These are phyloP conservation scores for Poa annua DNA, from an alignment of 176 grass and related monocot species.

Conservation along the genomic window DNA sequence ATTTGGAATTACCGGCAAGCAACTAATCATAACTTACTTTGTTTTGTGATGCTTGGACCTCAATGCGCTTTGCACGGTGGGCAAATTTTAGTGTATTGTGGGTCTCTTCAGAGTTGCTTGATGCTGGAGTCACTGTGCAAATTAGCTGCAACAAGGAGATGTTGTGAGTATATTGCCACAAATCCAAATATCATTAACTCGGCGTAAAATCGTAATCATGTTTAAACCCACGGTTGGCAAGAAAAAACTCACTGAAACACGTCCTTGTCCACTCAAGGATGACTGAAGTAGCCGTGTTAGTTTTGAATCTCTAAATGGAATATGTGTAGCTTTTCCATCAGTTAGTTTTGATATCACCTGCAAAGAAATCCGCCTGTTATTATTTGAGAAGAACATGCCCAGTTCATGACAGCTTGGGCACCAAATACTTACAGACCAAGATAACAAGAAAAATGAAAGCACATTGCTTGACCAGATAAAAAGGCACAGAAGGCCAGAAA, in stretches of 20 bases:
- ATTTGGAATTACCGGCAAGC: constrained; percentile 36
- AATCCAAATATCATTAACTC: constrained; percentile 23
- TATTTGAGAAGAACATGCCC: background rate
- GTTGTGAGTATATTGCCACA: constrained; percentile 26
- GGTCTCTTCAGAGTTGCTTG: constrained; percentile 98
- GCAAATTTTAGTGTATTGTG: constrained; percentile 99
- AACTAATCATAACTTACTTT: constrained; percentile 66
- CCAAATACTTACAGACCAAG: constrained; percentile 29
- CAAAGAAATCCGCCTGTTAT: constrained; percentile 24
- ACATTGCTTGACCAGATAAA: constrained; percentile 29
- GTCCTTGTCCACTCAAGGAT: constrained; percentile 98
- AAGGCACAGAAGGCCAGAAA: background rate
- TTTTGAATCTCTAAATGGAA: constrained; percentile 99
- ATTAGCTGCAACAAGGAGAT: constrained; percentile 67
- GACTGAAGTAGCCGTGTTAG: constrained; percentile 98
- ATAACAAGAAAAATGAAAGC: constrained; percentile 25
- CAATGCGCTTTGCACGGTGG: constrained; percentile 92
- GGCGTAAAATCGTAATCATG: background rate
- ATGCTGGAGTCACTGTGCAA: constrained; percentile 96
- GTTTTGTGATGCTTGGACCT: constrained; percentile 98
- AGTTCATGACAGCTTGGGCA: constrained; percentile 2
- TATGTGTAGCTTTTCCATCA: constrained; percentile 91
- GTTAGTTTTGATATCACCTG: constrained; percentile 99
- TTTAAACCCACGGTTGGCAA: constrained; percentile 8
- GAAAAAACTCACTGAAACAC: constrained; percentile 82